phyloP scores from a whole-genome alignment of 495 filamentous ascomycete genomes.

The Aspergillus incahuasiensis region DNA sequence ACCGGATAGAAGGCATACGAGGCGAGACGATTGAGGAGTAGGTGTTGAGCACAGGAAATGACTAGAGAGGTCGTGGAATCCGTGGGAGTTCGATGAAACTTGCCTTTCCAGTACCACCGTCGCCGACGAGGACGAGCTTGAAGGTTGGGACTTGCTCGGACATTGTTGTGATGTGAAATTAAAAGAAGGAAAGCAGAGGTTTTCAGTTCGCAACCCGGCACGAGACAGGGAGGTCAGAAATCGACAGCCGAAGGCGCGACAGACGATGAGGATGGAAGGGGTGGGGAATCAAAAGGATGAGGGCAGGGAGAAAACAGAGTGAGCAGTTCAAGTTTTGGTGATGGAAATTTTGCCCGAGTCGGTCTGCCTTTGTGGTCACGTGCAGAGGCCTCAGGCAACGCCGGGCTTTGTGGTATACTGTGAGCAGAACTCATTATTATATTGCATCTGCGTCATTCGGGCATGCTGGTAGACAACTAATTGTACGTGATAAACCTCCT shows the following conservation, averaged over 20 bases:
- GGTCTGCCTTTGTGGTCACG: conserved; percentile 32
- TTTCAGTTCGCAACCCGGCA: conserved; percentile 1
- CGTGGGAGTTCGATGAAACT: conserved; percentile 26
- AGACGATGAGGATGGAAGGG: conserved; percentile 20
- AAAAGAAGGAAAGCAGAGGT: conserved; percentile 8
- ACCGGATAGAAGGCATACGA: conserved; percentile 9
- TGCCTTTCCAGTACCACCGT: conserved; percentile 99
- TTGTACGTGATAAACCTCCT: neutral
- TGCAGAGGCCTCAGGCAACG: conserved; percentile 28
- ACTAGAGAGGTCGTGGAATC: neutral
- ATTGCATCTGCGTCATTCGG: no score
- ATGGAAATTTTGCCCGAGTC: conserved; percentile 48
- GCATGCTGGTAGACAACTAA: neutral
- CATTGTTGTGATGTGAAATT: conserved; percentile 50
- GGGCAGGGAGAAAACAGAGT: conserved; percentile 22
- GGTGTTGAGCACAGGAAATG: neutral
- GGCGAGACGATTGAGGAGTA: neutral
- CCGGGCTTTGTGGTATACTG: neutral
- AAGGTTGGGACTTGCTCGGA: conserved; percentile 64
- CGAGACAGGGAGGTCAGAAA: conserved; percentile 7
- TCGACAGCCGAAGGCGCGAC: conserved; percentile 17
- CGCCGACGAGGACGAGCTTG: conserved; percentile 99
- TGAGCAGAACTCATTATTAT: neutral
- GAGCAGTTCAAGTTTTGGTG: conserved; percentile 23
- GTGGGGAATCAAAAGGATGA: conserved; percentile 24